These are phyloP conservation scores for Phaeosphaeria sp. DNA, from an alignment of 2,329 filamentous ascomycete genomes.

Conservation along the genomic window DNA sequence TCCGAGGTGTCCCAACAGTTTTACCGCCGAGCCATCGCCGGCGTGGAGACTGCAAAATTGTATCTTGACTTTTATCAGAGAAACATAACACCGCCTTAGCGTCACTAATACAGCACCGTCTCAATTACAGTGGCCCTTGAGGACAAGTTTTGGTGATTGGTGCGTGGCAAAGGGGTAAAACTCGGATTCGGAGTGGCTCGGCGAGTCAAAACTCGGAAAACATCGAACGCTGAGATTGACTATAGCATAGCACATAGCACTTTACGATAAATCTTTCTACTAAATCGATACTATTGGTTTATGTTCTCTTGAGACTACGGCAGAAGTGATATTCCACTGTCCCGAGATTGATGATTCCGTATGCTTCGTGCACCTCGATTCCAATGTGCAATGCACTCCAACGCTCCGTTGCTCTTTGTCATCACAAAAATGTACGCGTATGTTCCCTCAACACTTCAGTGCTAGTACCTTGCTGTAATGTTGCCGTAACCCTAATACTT, in stretches of 20 bases:
- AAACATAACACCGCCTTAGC: neutral
- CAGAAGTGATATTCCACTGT: too few species aligned
- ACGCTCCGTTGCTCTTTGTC: too few species aligned
- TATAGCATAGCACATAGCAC: too few species aligned
- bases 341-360: too few species aligned
- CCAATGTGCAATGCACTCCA: too few species aligned
- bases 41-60: neutral
- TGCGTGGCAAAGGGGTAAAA: constrained; percentile 9
- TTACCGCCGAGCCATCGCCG: constrained; percentile 18
- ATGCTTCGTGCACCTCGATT: too few species aligned
- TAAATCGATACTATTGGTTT: too few species aligned
- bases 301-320: too few species aligned
- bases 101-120: neutral
- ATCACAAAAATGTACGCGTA: too few species aligned
- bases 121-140: neutral
- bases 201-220: constrained; percentile 7
- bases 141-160: neutral
- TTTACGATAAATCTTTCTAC: neutral
- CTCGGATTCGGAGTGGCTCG: constrained; percentile 17
- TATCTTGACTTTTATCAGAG: neutral
- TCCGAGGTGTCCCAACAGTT: constrained; percentile 3
- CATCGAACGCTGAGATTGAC: neutral
- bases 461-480: too few species aligned
- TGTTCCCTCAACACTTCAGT: too few species aligned
- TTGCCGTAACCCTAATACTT: neutral